These are phyloP conservation scores for Paracamarosporium sp. DNA, from an alignment of 2,329 filamentous ascomycete species.

Conservation along the genomic window DNA sequence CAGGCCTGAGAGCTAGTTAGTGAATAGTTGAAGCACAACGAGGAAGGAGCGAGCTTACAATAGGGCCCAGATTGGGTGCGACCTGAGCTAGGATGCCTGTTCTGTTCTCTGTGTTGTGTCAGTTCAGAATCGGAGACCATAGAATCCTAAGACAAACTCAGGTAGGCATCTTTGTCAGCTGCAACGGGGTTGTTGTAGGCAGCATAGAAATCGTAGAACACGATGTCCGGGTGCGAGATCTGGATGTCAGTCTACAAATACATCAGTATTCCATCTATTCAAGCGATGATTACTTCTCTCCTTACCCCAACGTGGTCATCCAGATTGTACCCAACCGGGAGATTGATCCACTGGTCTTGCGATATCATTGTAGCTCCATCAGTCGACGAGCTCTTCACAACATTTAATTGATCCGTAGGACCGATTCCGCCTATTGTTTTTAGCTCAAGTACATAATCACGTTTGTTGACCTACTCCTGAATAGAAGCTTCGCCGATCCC, in stretches of 20 bases:
- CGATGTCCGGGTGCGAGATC: conserved; percentile 55
- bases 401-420: conserved; percentile 54
- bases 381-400: conserved; percentile 47
- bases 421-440: conserved; percentile 62
- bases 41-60: conserved; percentile 34
- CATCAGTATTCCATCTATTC: neutral
- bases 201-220: conserved; percentile 68
- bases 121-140: neutral
- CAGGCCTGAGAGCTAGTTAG: conserved; percentile 50
- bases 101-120: conserved; percentile 41
- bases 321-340: conserved; percentile 56
- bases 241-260: conserved; percentile 55
- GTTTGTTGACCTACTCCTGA: conserved; percentile 57
- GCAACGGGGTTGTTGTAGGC: conserved; percentile 57
- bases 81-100: conserved; percentile 67
- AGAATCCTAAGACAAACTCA: conserved; percentile 39
- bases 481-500: conserved; percentile 69
- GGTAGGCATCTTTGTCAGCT: conserved; percentile 44
- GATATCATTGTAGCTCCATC: conserved; percentile 51
- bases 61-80: conserved; percentile 67
- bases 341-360: conserved; percentile 53
- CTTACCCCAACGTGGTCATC: conserved; percentile 57
- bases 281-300: neutral
- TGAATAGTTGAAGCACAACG: neutral
- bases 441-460: neutral